Conservation (phyloP, 2,329 filamentous ascomycete genomes). For the Scedosporium boydii region DNA sequence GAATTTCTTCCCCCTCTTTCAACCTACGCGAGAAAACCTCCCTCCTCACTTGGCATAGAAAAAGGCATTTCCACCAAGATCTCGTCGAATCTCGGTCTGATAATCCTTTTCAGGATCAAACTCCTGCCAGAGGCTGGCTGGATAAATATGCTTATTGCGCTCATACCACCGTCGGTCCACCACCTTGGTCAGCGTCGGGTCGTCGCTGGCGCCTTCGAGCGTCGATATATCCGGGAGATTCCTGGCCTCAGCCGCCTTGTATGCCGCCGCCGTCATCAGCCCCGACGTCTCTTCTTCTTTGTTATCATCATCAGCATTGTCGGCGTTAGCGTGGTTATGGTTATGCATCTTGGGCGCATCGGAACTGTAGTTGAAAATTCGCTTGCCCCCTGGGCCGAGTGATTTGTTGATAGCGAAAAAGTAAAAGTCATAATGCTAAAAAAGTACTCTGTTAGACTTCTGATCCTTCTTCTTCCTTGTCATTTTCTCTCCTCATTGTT, state of each 20-base stretch:
- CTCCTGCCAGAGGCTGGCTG: slow-evolving; percentile 89
- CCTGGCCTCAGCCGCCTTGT: slow-evolving; percentile 27
- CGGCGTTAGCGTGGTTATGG: slow-evolving; percentile 8
- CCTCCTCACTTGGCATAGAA: slow-evolving; percentile 52
- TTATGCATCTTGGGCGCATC: slow-evolving; percentile 27
- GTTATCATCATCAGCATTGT: slow-evolving; percentile 10
- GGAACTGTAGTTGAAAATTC: slow-evolving; percentile 67
- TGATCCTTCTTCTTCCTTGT: background rate
- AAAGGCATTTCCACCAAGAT: slow-evolving; percentile 83
- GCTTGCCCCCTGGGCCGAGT: slow-evolving; percentile 57
- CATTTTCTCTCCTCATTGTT: background rate
- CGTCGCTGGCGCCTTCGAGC: slow-evolving; percentile 68
- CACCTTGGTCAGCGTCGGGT: slow-evolving; percentile 79
- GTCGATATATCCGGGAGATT: slow-evolving; percentile 37
- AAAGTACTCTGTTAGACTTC: slow-evolving; percentile 12
- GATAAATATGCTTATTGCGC: slow-evolving; percentile 96
- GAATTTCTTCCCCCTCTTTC: background rate
- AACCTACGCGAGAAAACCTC: too few species aligned
- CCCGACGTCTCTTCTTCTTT: slow-evolving; percentile 15
- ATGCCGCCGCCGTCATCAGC: slow-evolving; percentile 20
- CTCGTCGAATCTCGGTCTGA: slow-evolving; percentile 64
- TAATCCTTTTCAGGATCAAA: slow-evolving; percentile 90
- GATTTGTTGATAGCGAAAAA: slow-evolving; percentile 91
- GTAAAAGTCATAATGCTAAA: slow-evolving; percentile 91
- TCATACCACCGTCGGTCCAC: slow-evolving; percentile 97